phyloP scores from a whole-genome alignment of 1,139 yeast genomes.

The Nakaseomyces nivariensis region DNA sequence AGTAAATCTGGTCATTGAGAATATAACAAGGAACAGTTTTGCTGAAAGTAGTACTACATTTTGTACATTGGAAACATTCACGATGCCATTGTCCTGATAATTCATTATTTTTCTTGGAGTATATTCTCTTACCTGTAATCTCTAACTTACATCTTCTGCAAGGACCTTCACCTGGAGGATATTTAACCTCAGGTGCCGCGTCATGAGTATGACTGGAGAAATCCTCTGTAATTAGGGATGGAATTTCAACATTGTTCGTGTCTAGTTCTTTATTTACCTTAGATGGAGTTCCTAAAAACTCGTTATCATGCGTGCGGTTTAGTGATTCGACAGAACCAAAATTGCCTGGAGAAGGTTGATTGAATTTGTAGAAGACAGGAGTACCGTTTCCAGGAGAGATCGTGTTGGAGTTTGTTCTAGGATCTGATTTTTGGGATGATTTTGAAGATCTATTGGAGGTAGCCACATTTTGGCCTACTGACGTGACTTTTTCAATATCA shows the following conservation, averaged over 20 bases:
- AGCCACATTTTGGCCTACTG: background rate
- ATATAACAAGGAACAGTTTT: slow-evolving; percentile 71
- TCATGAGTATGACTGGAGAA: background rate
- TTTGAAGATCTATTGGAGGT: background rate
- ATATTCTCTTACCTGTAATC: slow-evolving; percentile 44
- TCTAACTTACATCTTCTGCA: slow-evolving; percentile 50
- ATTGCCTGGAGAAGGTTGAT: slow-evolving; percentile 1
- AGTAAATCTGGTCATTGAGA: slow-evolving; percentile 66
- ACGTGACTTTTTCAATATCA: background rate
- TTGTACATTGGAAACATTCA: slow-evolving; percentile 63
- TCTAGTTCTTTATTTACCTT: background rate
- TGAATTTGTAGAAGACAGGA: slow-evolving; percentile 17
- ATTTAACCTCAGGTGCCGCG: slow-evolving; percentile 7
- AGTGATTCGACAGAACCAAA: background rate
- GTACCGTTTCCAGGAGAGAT: slow-evolving; percentile 7
- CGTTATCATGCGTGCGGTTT: background rate
- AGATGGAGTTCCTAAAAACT: background rate
- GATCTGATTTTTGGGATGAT: background rate
- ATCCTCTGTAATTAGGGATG: background rate
- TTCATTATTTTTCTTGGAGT: slow-evolving; percentile 64
- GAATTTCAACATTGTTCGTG: background rate
- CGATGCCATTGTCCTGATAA: slow-evolving; percentile 94
- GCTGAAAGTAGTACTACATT: slow-evolving; percentile 48
- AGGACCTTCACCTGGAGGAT: slow-evolving; percentile 62
- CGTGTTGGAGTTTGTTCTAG: background rate